A percentile compares a stretch with the other conserved stretches of the same genome.
Evolutionary conservation across 1,139 yeast species (phyloP).

Genomic region (Suhomyces wounanorum): DNA sequence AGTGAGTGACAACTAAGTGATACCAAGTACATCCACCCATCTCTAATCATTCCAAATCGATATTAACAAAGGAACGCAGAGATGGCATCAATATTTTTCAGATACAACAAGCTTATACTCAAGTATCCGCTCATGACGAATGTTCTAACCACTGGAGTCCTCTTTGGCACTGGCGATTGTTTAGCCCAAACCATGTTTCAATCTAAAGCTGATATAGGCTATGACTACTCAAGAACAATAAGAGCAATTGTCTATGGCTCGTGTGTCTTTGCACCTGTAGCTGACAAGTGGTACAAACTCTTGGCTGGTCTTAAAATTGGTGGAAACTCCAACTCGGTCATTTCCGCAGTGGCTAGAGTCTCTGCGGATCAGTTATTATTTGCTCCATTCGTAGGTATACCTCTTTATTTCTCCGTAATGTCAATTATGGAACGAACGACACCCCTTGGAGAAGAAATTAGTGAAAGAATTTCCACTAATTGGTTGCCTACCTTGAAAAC

Average conservation of each 20-base stretch:
- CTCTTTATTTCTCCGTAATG: conserved; percentile 68
- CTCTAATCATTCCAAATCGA: not conserved
- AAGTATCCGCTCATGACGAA: conserved; percentile 40
- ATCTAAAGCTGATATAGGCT: conserved; percentile 14
- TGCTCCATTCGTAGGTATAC: conserved; percentile 73
- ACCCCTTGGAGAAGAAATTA: conserved; percentile 30
- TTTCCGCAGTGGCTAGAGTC: conserved; percentile 39
- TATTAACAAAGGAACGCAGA: not conserved
- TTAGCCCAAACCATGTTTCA: conserved; percentile 39
- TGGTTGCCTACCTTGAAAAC: conserved; percentile 64
- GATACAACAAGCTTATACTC: conserved; percentile 32
- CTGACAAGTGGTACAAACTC: conserved; percentile 42
- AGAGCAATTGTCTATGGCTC: conserved; percentile 43
- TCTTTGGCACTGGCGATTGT: conserved; percentile 46
- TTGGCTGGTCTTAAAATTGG: conserved; percentile 23
- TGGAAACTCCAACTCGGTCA: not conserved
- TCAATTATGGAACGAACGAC: conserved; percentile 55
- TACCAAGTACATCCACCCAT: no score
- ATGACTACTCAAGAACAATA: conserved; percentile 33
- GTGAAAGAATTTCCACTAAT: conserved; percentile 43
- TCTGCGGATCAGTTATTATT: conserved; percentile 71
- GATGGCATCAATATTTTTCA: conserved; percentile 21
- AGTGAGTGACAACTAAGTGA: no score
- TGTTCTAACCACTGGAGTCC: conserved; percentile 40
- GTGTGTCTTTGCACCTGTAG: conserved; percentile 45